Conservation (phyloP, 345 rosid species). For the Citrus australasica region DNA sequence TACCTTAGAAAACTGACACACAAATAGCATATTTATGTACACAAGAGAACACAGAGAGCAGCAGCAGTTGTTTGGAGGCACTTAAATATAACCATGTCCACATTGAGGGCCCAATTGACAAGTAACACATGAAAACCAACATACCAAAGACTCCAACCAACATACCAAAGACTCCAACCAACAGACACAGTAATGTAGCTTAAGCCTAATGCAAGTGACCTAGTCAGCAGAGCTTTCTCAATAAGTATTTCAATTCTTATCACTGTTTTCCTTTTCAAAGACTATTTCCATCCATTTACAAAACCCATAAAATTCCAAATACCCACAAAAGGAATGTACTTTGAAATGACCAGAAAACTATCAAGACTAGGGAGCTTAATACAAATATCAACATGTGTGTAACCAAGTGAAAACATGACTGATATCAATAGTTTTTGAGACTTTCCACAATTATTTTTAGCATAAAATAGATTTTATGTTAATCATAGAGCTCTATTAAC, state of each 20-base stretch:
- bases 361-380: not conserved
- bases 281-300: not conserved
- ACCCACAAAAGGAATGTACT: not conserved
- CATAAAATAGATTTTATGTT: not conserved
- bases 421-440: not conserved
- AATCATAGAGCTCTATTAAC: not conserved
- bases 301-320: not conserved
- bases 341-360: not conserved
- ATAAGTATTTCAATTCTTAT: not conserved
- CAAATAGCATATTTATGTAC: not conserved
- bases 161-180: not conserved
- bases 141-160: not conserved
- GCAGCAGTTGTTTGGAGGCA: not conserved
- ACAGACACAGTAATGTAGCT: not conserved
- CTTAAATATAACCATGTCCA: not conserved
- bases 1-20: not conserved
- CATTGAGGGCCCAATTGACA: not conserved
- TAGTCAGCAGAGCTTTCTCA: not conserved
- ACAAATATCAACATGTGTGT: not conserved
- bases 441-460: not conserved
- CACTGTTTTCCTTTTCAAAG: not conserved
- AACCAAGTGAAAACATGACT: not conserved
- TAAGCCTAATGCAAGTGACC: not conserved
- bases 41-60: not conserved
- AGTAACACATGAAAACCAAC: not conserved